A percentile compares a stretch with the other conserved stretches of the same genome.
Conservation (phyloP, 345 rosid species). For the Populus tremula region DNA sequence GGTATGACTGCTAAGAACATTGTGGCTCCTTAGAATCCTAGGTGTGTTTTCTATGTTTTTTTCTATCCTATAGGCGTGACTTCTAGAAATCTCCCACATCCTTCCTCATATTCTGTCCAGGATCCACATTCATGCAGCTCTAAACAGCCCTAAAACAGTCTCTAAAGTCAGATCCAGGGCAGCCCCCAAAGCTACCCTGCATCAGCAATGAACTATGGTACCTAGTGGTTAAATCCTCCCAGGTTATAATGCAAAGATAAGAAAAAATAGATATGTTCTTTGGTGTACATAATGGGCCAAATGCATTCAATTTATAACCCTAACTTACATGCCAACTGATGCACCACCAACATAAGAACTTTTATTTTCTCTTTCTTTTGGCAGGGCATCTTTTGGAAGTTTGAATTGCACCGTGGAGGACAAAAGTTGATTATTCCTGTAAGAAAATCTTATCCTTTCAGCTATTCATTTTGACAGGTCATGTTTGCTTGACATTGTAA, state of each 20-base stretch:
- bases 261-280: not conserved
- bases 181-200: too few species aligned
- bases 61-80: too few species aligned
- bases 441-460: constrained; percentile 35
- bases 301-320: not conserved
- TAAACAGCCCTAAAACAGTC: too few species aligned
- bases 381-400: constrained; percentile 89
- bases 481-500: constrained; percentile 1
- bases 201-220: not conserved
- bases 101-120: too few species aligned
- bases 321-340: not conserved
- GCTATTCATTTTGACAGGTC: constrained; percentile 1
- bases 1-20: too few species aligned
- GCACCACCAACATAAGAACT: not conserved
- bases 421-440: constrained; percentile 91
- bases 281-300: not conserved
- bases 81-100: too few species aligned
- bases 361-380: constrained; percentile 2
- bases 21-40: too few species aligned
- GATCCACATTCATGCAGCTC: too few species aligned
- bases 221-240: not conserved
- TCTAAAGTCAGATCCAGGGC: too few species aligned
- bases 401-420: constrained; percentile 79
- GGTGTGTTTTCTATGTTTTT: too few species aligned
- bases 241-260: not conserved